Percentiles rank a stretch among this genome's conserved stretches.
These are phyloP conservation scores for Arxiozyma slooffiae DNA, from an alignment of 1,139 yeast genomes.

Conservation along the genomic window DNA sequence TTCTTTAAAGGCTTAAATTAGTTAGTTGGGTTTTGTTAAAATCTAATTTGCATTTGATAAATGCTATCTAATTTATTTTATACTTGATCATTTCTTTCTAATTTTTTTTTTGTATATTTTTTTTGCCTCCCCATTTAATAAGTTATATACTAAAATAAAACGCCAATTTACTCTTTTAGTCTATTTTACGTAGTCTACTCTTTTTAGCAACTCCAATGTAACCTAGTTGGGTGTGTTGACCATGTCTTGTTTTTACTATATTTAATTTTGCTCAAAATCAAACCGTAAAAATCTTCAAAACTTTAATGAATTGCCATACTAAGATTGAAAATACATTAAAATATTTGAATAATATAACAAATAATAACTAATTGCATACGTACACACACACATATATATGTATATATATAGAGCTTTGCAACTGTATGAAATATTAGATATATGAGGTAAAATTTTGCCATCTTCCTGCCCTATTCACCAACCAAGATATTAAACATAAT, in stretches of 20 bases:
- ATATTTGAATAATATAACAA: no score
- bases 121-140: constrained; percentile 1
- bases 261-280: no score
- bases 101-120: constrained; percentile 10
- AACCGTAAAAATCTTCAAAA: no score
- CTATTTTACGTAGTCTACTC: no score
- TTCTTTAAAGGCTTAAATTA: constrained; percentile 71
- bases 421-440: background rate
- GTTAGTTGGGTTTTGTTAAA: background rate
- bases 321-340: no score
- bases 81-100: constrained; percentile 10
- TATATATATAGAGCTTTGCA: no score
- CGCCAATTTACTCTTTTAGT: background rate
- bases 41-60: background rate
- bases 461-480: constrained; percentile 12
- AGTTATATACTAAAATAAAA: constrained; percentile 4
- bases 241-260: background rate
- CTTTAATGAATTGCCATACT: no score
- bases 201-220: no score
- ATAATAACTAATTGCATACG: no score
- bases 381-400: background rate
- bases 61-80: constrained; percentile 5
- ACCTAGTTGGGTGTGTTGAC: background rate
- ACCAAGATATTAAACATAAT: constrained; percentile 15
- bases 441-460: constrained; percentile 8